Evolutionary conservation across 306 rosid species (phyloP).

Genomic region (Cucumis melo): DNA sequence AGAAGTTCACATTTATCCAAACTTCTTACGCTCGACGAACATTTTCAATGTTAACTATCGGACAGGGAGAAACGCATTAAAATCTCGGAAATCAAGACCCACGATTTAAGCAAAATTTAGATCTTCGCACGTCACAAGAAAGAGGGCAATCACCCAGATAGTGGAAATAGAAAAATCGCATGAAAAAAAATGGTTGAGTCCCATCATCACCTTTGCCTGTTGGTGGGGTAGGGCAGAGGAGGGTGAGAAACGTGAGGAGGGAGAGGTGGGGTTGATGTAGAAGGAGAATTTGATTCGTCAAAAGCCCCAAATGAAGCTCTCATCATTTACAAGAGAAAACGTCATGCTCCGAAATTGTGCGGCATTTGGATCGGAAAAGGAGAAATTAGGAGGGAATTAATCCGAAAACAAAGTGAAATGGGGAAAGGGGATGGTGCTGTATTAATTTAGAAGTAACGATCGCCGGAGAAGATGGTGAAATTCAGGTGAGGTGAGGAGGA

Average conservation of each 20-base stretch:
- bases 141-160: not conserved
- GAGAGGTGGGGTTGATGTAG: conserved; percentile 8
- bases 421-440: not conserved
- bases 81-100: not conserved
- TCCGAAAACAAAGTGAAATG: not conserved
- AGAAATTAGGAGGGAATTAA: not conserved
- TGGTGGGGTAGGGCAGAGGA: not conserved
- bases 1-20: not conserved
- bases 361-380: conserved; percentile 7
- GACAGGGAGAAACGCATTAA: not conserved
- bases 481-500: not conserved
- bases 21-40: not conserved
- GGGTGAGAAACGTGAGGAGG: conserved; percentile 11
- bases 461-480: not conserved
- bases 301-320: conserved; percentile 7
- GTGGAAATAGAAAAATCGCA: not conserved
- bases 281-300: conserved; percentile 13
- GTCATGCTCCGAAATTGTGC: conserved; percentile 8
- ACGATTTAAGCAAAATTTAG: not conserved
- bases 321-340: conserved; percentile 2
- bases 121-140: not conserved
- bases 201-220: conserved; percentile 5
- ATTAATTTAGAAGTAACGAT: not conserved
- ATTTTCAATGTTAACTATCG: not conserved
- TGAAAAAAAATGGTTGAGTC: not conserved